Evolutionary conservation across 108 stramenopile genomes (phyloP).

Genomic region (Cyclotella cryptica): DNA sequence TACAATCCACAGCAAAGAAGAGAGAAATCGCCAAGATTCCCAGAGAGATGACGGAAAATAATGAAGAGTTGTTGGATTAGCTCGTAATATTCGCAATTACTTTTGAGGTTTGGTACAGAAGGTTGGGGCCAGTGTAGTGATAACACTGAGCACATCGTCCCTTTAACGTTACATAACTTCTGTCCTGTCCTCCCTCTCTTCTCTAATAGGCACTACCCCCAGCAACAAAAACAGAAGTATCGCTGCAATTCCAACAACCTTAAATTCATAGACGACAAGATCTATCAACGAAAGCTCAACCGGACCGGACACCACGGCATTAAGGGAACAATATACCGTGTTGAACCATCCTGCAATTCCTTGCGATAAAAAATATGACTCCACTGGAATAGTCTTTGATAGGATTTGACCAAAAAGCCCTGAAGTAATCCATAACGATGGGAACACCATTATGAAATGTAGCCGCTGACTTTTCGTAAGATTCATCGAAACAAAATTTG

Average conservation of each 20-base stretch:
- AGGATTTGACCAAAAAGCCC: slow-evolving; percentile 18
- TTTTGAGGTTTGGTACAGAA: too few species aligned
- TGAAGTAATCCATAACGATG: slow-evolving; percentile 7
- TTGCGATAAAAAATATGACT: background rate
- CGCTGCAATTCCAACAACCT: slow-evolving; percentile 15
- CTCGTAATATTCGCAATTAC: too few species aligned
- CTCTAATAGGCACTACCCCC: slow-evolving; percentile 9
- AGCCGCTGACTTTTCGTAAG: background rate
- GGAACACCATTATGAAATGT: background rate
- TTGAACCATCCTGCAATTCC: background rate
- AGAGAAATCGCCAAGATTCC: too few species aligned
- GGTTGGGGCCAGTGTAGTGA: too few species aligned
- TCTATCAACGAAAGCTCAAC: background rate
- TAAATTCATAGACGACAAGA: slow-evolving; percentile 5
- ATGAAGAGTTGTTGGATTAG: too few species aligned
- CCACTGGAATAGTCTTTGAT: slow-evolving; percentile 13
- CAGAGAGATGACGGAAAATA: too few species aligned
- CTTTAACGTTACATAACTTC: background rate
- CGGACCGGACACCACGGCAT: background rate
- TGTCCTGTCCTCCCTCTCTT: background rate
- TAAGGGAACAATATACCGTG: slow-evolving; percentile 11
- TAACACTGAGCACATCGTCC: background rate
- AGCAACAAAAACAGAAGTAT: slow-evolving; percentile 8
- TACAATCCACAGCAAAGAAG: too few species aligned
- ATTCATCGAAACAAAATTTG: background rate